Percentiles rank a stretch among this genome's conserved stretches.
Conservation (phyloP, 2,329 filamentous ascomycete species). For the Microcyclosporella mali region DNA sequence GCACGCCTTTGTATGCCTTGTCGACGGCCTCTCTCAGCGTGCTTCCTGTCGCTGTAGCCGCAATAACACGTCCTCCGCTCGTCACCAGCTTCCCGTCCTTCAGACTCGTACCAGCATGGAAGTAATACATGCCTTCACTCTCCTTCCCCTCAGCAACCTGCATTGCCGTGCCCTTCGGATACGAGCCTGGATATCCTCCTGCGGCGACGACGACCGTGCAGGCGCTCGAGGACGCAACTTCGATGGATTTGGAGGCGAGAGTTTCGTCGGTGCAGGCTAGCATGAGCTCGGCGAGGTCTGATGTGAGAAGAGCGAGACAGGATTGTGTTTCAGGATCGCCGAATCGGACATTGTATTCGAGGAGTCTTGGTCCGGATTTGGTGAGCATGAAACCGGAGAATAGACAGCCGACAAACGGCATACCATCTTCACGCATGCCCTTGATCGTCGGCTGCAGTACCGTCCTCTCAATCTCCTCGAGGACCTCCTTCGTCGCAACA, state of each 20-base stretch:
- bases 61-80: conserved; percentile 85
- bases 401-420: conserved; percentile 66
- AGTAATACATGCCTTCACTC: conserved; percentile 58
- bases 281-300: conserved; percentile 84
- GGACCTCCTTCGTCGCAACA: conserved; percentile 51
- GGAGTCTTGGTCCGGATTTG: conserved; percentile 67
- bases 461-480: conserved; percentile 69
- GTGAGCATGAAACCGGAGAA: conserved; percentile 96
- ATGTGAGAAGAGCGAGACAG: conserved; percentile 72
- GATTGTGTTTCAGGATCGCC: conserved; percentile 91
- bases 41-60: conserved; percentile 71
- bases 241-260: conserved; percentile 48
- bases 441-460: conserved; percentile 86
- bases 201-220: conserved; percentile 92
- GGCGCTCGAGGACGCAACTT: conserved; percentile 53
- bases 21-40: conserved; percentile 76
- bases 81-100: conserved; percentile 61
- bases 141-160: conserved; percentile 47
- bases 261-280: conserved; percentile 72
- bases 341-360: conserved; percentile 92
- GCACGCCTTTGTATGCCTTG: conserved; percentile 79
- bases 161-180: conserved; percentile 69
- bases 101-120: conserved; percentile 83
- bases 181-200: conserved; percentile 81
- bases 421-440: conserved; percentile 72